Base-by-base conservation (phyloP, 148 eudicot genomes). In the Talinum fruticosum region DNA sequence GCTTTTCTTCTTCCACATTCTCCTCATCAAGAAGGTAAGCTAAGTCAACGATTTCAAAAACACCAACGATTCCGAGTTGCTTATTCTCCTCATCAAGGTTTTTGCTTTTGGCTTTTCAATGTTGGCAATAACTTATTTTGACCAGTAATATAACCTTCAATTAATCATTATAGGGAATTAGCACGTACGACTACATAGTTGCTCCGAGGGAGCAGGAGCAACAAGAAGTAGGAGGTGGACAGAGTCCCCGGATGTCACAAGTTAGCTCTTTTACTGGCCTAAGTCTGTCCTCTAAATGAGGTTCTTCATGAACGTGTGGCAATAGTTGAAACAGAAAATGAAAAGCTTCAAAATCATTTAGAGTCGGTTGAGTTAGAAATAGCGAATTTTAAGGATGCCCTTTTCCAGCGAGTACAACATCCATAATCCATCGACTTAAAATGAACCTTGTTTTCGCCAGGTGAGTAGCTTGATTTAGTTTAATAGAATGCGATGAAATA, bases 1-100 rank as follows among this genome's bases (percentile, higher is more conserved):
- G 82, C 99, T 96, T 75, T 96, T 96, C 91, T 93, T 93, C 90
- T 96, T 96, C 86, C 99, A 96, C 85, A 89, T 96, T 79, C 98
- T 96, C 77, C 95, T 96, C 32, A 89, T 93, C 66, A 96, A 93
- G 85, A 96, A 96, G 96, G 99, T 91, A 37, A 83, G 66, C 30
- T 32, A 76, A 71, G 45, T 30, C 28, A 79, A 24, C 34, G 29
- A 49, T 14, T 54, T 53, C 70, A 69, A 21, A 41, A 45, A 45
- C 47, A 14, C 41, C 12, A 21, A 76, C 29, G n/a, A 30, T 80
- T 44, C 38, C 10, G 23, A 33, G 69, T 23, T 26, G 21, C 33
- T 19, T 57, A 6, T 61, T 4, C 24, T 33, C 19, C n/a, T 19
- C 13, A 5, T 19, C 14, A 18, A 14, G 8, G 29, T 14, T 36